These are phyloP conservation scores for Xylaria sp. DNA, from an alignment of 2,329 filamentous ascomycete genomes.

Conservation along the genomic window DNA sequence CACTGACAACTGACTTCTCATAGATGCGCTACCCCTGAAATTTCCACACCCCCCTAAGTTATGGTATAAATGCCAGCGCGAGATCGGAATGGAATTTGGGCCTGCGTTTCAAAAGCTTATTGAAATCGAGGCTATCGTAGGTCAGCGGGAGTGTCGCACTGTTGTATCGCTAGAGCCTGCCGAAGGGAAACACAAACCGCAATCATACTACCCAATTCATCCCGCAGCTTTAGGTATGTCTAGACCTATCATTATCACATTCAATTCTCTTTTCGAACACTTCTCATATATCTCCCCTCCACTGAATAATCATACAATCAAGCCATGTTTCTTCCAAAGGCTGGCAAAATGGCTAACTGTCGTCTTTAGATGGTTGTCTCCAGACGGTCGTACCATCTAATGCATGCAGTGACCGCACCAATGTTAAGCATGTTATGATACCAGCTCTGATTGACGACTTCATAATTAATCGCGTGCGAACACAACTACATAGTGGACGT, in stretches of 20 bases:
- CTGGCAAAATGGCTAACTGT: no score
- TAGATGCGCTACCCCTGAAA: no score
- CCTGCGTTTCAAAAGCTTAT: conserved; percentile 32
- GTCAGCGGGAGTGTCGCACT: conserved; percentile 23
- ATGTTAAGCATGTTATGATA: conserved; percentile 27
- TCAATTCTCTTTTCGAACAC: no score
- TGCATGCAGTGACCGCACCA: conserved; percentile 21
- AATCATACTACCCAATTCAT: conserved; percentile 37
- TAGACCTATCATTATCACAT: no score
- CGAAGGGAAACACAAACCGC: conserved; percentile 20
- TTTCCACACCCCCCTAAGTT: not conserved
- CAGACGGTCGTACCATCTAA: conserved; percentile 27
- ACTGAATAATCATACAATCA: no score
- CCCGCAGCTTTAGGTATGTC: no score
- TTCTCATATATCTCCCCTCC: no score
- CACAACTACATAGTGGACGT: not conserved
- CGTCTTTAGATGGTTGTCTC: conserved; percentile 33
- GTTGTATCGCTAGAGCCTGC: conserved; percentile 31
- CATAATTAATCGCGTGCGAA: conserved; percentile 24
- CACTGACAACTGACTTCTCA: not conserved
- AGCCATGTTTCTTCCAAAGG: no score
- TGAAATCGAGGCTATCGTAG: conserved; percentile 25
- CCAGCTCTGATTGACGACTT: conserved; percentile 21
- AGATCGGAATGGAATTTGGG: conserved; percentile 41
- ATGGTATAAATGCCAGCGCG: conserved; percentile 41